Conservation (phyloP, 2,329 filamentous ascomycete species). For the Botryotinia calthae region DNA sequence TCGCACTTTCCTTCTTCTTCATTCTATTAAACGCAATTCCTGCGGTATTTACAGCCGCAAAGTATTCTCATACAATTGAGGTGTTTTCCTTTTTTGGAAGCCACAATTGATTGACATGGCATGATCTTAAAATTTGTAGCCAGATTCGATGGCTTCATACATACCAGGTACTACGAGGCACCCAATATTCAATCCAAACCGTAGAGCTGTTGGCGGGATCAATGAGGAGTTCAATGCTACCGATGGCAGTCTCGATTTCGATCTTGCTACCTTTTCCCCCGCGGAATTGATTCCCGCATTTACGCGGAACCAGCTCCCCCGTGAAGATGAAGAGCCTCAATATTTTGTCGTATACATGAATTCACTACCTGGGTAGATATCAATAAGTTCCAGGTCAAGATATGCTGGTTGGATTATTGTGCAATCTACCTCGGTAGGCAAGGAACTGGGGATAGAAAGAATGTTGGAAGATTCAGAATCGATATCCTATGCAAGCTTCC, state of each 20-base stretch:
- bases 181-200: background rate
- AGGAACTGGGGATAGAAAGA: background rate
- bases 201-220: background rate
- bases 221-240: background rate
- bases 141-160: background rate
- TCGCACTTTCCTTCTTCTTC: background rate
- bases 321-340: background rate
- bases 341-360: background rate
- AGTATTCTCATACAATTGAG: background rate
- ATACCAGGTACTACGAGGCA: background rate
- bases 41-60: background rate
- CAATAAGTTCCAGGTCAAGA: background rate
- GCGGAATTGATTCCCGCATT: background rate
- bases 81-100: background rate
- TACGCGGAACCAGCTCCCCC: background rate
- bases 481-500: background rate
- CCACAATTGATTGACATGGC: background rate
- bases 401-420: background rate
- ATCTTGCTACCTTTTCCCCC: background rate
- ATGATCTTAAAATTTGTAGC: background rate
- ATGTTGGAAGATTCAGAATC: background rate
- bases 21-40: background rate
- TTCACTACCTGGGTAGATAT: background rate
- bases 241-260: background rate
- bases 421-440: background rate